Evolutionary conservation across 169 alveolate species (phyloP).

Genomic region (Cryptosporidium andersoni): DNA sequence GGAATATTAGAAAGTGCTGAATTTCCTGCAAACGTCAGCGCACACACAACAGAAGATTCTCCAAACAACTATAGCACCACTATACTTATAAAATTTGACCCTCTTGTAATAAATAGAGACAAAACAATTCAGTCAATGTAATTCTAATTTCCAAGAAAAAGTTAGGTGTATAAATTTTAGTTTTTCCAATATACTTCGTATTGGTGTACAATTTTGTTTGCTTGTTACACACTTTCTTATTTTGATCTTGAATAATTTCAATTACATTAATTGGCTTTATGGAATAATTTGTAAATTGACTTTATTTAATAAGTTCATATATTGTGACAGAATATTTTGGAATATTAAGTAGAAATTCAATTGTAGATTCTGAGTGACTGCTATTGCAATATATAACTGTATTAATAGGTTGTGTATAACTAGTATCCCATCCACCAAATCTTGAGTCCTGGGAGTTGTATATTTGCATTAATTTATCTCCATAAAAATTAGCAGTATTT

Average conservation of each 20-base stretch:
- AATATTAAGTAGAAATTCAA: conserved; percentile 30
- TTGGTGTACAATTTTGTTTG: background rate
- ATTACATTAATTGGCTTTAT: background rate
- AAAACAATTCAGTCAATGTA: conserved; percentile 41
- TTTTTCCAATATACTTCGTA: background rate
- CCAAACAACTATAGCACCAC: conserved; percentile 77
- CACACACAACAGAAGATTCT: conserved; percentile 80
- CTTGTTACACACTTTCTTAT: background rate
- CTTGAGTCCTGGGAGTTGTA: conserved; percentile 70
- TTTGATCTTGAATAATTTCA: background rate
- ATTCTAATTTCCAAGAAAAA: background rate
- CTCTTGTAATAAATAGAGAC: conserved; percentile 38
- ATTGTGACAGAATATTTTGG: conserved; percentile 73
- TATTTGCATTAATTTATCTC: conserved; percentile 17
- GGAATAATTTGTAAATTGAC: background rate
- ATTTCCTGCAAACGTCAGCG: conserved; percentile 84
- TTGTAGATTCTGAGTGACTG: background rate
- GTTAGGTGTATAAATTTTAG: background rate
- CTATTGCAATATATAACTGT: conserved; percentile 1
- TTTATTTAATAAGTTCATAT: conserved; percentile 3
- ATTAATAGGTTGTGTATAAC: conserved; percentile 43
- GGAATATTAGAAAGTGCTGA: conserved; percentile 83
- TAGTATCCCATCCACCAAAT: conserved; percentile 74
- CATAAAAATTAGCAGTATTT: conserved; percentile 1
- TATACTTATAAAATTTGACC: conserved; percentile 77